Conservation (phyloP, 805 yeast species). For the Kazachstania psychrophila region DNA sequence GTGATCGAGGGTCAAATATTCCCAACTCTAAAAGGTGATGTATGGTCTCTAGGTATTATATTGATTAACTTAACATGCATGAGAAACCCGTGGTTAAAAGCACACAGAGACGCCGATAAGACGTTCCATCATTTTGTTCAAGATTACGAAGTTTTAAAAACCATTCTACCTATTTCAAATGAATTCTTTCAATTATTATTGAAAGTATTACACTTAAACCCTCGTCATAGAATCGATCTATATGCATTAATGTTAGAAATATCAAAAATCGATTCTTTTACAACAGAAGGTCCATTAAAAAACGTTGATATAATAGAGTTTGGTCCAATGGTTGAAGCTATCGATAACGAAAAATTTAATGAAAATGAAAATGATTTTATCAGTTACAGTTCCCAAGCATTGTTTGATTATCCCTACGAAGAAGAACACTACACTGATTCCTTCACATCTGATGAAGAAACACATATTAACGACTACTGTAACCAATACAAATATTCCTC, state of each 20-base stretch:
- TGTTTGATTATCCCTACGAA: too few relatives aligned
- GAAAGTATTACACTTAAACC: conserved; percentile 27
- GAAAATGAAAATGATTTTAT: not conserved
- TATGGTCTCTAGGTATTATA: conserved; percentile 81
- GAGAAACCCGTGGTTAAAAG: conserved; percentile 86
- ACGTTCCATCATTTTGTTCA: conserved; percentile 57
- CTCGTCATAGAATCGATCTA: conserved; percentile 27
- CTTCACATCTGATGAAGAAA: too few relatives aligned
- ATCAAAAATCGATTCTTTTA: conserved; percentile 20
- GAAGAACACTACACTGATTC: too few relatives aligned
- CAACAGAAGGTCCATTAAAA: conserved; percentile 22
- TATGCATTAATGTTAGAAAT: conserved; percentile 17
- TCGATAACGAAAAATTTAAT: not conserved
- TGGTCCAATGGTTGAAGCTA: not conserved
- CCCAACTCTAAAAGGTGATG: conserved; percentile 72
- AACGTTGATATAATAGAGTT: conserved; percentile 10
- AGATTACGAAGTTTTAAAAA: conserved; percentile 45
- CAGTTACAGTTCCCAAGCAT: conserved; percentile 1
- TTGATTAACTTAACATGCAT: conserved; percentile 72
- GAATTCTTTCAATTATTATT: conserved; percentile 48
- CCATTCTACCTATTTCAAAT: conserved; percentile 63
- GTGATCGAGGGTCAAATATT: conserved; percentile 10
- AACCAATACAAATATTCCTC: too few relatives aligned
- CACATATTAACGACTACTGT: too few relatives aligned
- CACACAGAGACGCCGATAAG: conserved; percentile 48